These are phyloP conservation scores for Penicillium robsamsonii DNA, from an alignment of 495 filamentous ascomycete genomes.

Conservation along the genomic window DNA sequence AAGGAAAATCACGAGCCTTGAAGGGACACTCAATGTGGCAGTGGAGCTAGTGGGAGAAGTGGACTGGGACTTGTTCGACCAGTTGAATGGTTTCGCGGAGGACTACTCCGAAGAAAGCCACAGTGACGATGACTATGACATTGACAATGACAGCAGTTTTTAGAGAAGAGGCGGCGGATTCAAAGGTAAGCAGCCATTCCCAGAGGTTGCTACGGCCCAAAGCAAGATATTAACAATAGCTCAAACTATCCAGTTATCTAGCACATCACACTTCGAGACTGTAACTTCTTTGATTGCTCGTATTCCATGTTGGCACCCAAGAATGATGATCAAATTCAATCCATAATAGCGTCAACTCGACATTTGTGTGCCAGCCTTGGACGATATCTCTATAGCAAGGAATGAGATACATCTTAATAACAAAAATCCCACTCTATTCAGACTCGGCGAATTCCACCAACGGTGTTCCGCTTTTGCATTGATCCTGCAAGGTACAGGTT, in stretches of 20 bases:
- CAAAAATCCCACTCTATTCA: not conserved
- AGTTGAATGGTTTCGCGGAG: no score
- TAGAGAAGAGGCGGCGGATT: slow-evolving; percentile 14
- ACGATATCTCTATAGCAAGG: no score
- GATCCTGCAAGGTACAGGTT: slow-evolving; percentile 45
- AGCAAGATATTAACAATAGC: no score
- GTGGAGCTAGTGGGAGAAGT: slow-evolving; percentile 7
- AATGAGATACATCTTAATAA: no score
- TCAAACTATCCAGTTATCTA: no score
- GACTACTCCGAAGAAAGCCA: slow-evolving; percentile 10
- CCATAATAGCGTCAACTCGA: not conserved
- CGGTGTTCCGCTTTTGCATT: slow-evolving; percentile 59
- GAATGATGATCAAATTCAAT: no score
- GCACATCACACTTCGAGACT: no score
- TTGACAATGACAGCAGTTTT: slow-evolving; percentile 16
- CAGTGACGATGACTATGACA: slow-evolving; percentile 14
- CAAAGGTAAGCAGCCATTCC: not conserved
- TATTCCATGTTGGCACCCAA: no score
- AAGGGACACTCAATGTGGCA: slow-evolving; percentile 14
- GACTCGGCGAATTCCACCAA: slow-evolving; percentile 52
- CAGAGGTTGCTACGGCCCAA: not conserved
- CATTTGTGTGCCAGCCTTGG: not conserved
- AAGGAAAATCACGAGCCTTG: slow-evolving; percentile 15
- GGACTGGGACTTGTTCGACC: not conserved
- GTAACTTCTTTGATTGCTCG: no score